Evolutionary conservation across 1,284 basidiomycete genomes (phyloP).

Genomic region (Boletus subluridellus): DNA sequence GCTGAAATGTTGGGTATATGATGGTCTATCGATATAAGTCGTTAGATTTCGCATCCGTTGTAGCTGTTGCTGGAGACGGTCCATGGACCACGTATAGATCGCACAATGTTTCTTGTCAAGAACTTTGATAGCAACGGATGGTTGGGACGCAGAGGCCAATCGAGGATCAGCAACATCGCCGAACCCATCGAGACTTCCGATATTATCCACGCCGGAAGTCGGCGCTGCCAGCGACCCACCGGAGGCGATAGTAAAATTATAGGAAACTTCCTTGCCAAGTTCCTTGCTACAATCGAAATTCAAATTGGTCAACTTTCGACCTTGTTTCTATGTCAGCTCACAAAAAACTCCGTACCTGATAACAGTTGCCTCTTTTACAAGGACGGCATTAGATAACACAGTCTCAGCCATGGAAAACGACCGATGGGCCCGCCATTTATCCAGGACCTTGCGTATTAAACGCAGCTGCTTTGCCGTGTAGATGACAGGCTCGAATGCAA

Average conservation of each 20-base stretch:
- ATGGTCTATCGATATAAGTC: slow-evolving; percentile 89
- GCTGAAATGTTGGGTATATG: slow-evolving; percentile 90
- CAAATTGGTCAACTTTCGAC: slow-evolving; percentile 11
- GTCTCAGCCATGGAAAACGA: slow-evolving; percentile 91
- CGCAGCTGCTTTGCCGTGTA: slow-evolving; percentile 79
- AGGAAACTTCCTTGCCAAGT: slow-evolving; percentile 79
- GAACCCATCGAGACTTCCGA: slow-evolving; percentile 86
- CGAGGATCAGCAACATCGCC: slow-evolving; percentile 87
- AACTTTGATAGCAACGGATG: slow-evolving; percentile 87
- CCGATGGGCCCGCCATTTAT: slow-evolving; percentile 80
- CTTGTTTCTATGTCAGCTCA: not conserved
- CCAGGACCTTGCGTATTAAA: slow-evolving; percentile 75
- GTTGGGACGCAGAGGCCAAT: slow-evolving; percentile 67
- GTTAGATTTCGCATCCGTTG: slow-evolving; percentile 93
- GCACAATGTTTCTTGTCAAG: slow-evolving; percentile 83
- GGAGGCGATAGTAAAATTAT: slow-evolving; percentile 89
- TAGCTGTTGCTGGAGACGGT: slow-evolving; percentile 83
- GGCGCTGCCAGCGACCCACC: slow-evolving; percentile 79
- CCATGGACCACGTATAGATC: slow-evolving; percentile 88
- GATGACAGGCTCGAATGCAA: slow-evolving; percentile 71
- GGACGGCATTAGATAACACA: slow-evolving; percentile 79
- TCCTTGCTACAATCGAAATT: slow-evolving; percentile 58
- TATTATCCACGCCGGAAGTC: slow-evolving; percentile 78
- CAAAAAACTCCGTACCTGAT: slow-evolving; percentile 61
- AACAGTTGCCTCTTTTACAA: slow-evolving; percentile 93